phyloP scores from a whole-genome alignment of 2,329 filamentous ascomycete genomes.

The Paecilomyces formosus region DNA sequence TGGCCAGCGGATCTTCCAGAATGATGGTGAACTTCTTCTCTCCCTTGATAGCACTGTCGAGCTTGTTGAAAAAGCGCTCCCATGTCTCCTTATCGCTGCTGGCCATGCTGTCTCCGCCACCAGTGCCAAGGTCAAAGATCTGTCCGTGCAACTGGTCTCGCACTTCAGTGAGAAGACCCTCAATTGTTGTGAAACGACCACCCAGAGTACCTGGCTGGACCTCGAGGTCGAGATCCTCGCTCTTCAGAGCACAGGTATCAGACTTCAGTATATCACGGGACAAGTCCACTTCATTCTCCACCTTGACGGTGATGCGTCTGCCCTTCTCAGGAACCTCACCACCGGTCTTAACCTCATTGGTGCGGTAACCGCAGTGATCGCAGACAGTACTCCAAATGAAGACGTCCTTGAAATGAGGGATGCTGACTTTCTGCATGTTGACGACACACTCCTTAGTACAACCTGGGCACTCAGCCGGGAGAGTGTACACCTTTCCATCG shows the following conservation, averaged over 20 bases:
- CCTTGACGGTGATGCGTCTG: slow-evolving; percentile 69
- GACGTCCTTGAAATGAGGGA: slow-evolving; percentile 96
- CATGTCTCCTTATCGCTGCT: slow-evolving; percentile 61
- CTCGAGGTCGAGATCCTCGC: slow-evolving; percentile 76
- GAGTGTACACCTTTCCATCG: slow-evolving; percentile 85
- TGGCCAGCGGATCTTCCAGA: slow-evolving; percentile 79
- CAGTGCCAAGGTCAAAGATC: slow-evolving; percentile 68
- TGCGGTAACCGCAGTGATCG: slow-evolving; percentile 84
- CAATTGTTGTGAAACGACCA: slow-evolving; percentile 92
- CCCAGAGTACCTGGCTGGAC: slow-evolving; percentile 93
- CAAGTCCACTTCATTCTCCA: slow-evolving; percentile 65
- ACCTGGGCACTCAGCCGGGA: slow-evolving; percentile 85
- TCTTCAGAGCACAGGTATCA: slow-evolving; percentile 80
- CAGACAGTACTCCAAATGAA: slow-evolving; percentile 93
- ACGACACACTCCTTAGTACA: slow-evolving; percentile 81
- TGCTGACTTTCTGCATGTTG: slow-evolving; percentile 98
- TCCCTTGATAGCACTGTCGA: slow-evolving; percentile 73
- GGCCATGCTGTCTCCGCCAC: slow-evolving; percentile 72
- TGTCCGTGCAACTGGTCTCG: slow-evolving; percentile 80
- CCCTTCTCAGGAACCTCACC: slow-evolving; percentile 84
- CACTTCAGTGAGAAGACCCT: slow-evolving; percentile 87
- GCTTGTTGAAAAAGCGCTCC: slow-evolving; percentile 69
- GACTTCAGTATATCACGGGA: slow-evolving; percentile 92
- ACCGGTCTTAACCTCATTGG: slow-evolving; percentile 96
- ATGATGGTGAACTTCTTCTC: slow-evolving; percentile 74